A percentile compares a stretch with the other conserved stretches of the same genome.
phyloP scores from a whole-genome alignment of 1,139 yeast genomes.

The Nematodospora anomalae region DNA sequence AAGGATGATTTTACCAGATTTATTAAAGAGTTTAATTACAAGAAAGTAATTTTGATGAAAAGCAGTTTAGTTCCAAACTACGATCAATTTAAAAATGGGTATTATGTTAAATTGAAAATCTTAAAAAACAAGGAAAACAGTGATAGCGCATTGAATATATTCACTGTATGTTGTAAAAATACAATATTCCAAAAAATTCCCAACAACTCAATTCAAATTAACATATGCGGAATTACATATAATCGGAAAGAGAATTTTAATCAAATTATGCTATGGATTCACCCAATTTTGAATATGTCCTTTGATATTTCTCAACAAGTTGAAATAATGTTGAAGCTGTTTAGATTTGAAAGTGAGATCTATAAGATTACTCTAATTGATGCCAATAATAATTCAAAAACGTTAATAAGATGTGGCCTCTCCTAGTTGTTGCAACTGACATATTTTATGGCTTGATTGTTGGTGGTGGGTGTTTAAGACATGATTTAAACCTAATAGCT shows the following conservation, averaged over 20 bases:
- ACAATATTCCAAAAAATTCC: slow-evolving; percentile 9
- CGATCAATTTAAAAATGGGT: slow-evolving; percentile 13
- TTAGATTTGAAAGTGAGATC: slow-evolving; percentile 5
- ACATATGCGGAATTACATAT: slow-evolving; percentile 13
- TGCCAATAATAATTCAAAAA: slow-evolving; percentile 12
- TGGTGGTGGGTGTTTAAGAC: too few species aligned
- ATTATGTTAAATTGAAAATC: slow-evolving; percentile 12
- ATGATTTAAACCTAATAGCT: too few species aligned
- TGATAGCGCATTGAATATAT: slow-evolving; percentile 3
- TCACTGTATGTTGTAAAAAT: slow-evolving; percentile 7
- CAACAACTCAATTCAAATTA: slow-evolving; percentile 9
- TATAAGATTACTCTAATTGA: slow-evolving; percentile 11
- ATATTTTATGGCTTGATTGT: too few species aligned
- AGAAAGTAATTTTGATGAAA: slow-evolving; percentile 11
- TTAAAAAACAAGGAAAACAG: slow-evolving; percentile 1
- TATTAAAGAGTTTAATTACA: slow-evolving; percentile 5
- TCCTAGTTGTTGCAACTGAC: too few species aligned
- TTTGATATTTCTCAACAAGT: slow-evolving; percentile 14
- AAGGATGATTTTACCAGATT: slow-evolving; percentile 10
- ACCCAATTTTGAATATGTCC: slow-evolving; percentile 15
- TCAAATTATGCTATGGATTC: slow-evolving; percentile 15
- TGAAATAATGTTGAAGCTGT: slow-evolving; percentile 9
- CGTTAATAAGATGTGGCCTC: slow-evolving; percentile 1
- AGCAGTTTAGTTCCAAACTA: slow-evolving; percentile 12
- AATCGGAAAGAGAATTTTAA: slow-evolving; percentile 2